Base-by-base conservation (phyloP, 2,329 filamentous ascomycete genomes). In the Epichloe uncinata region DNA sequence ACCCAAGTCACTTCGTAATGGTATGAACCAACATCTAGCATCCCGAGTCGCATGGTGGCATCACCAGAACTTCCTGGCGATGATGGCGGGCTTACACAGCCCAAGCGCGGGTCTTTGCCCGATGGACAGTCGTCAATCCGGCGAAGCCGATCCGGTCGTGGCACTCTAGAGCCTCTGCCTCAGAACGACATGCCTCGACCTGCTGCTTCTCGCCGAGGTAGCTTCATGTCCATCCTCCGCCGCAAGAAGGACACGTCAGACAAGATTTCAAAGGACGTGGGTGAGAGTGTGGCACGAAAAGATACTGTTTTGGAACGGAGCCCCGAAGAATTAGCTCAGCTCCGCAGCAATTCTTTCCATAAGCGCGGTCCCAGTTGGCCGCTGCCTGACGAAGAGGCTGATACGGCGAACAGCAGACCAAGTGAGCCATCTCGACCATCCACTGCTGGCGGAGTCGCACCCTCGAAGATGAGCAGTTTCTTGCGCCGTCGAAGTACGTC, bases 251-350 rank as follows among this genome's bases (percentile, higher is more conserved):
- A 77, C 53, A 58, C 68, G 26, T 59, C 67, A 50, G 67, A 71
- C 45, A 78, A 74, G 58, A 74, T 83, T 18, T 70, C 74, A 34
- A 78, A 79, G 37, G 74, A 74, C 20, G 58, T 68, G 9, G 60
- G 65, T 12, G 81, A 84, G 55, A 82, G 74, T 54, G 75, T 75
- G 2, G 79, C 81, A 1, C 70, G 81, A 9, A 71, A 75, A 47
- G 82, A 85, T 55, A 83, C 79, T 0, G 73, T 70, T 18, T 68
- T 84, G 1, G 81, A 85, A 61, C 73, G 79, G 34, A 77, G 70
- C 54, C 61, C 68, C n/a, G 68, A 70, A 6, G 73, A 83, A 59
- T 69, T 81, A 4, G 66, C 62, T n/a, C 62, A 64, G 13, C 60
- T 80, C 4, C 71, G 67, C 40, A 64, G 61, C 43, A 66, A 66